Conservation (phyloP, 2,329 filamentous ascomycete genomes). For the Xenoacremonium recifei region DNA sequence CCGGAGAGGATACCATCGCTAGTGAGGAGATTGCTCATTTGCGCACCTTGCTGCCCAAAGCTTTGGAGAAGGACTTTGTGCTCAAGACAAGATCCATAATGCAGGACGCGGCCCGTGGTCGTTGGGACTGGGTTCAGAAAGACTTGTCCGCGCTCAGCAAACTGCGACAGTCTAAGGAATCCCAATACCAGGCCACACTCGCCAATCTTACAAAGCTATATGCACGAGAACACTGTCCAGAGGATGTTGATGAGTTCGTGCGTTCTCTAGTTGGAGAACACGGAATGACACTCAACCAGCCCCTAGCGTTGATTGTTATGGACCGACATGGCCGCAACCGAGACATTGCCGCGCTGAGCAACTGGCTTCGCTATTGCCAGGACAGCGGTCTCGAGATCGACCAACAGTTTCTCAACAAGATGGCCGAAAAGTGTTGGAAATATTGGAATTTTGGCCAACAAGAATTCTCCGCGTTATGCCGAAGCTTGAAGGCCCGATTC, state of each 20-base stretch:
- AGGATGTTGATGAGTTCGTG: conserved; percentile 29
- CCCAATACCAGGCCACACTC: conserved; percentile 26
- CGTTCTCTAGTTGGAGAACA: conserved; percentile 24
- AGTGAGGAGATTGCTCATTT: conserved; percentile 24
- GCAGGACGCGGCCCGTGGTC: conserved; percentile 25
- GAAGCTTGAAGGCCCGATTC: conserved; percentile 24
- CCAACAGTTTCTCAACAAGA: conserved; percentile 26
- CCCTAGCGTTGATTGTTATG: conserved; percentile 30
- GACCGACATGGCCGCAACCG: conserved; percentile 29
- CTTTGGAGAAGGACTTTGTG: conserved; percentile 21
- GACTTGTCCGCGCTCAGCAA: conserved; percentile 21
- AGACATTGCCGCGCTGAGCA: conserved; percentile 24
- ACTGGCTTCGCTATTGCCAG: conserved; percentile 33
- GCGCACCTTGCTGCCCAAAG: conserved; percentile 15
- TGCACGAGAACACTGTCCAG: conserved; percentile 20
- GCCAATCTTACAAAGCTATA: conserved; percentile 34
- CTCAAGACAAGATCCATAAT: conserved; percentile 27
- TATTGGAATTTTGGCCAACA: conserved; percentile 31
- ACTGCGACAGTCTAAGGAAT: conserved; percentile 11
- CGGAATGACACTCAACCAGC: conserved; percentile 24
- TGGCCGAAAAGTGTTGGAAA: conserved; percentile 29
- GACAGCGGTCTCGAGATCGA: conserved; percentile 27
- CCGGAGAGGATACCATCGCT: conserved; percentile 26
- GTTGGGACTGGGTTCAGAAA: conserved; percentile 24
- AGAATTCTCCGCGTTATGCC: conserved; percentile 23